Base-by-base conservation (phyloP, 768 basidiomycete species). In the Cystobasidium tubakii region DNA sequence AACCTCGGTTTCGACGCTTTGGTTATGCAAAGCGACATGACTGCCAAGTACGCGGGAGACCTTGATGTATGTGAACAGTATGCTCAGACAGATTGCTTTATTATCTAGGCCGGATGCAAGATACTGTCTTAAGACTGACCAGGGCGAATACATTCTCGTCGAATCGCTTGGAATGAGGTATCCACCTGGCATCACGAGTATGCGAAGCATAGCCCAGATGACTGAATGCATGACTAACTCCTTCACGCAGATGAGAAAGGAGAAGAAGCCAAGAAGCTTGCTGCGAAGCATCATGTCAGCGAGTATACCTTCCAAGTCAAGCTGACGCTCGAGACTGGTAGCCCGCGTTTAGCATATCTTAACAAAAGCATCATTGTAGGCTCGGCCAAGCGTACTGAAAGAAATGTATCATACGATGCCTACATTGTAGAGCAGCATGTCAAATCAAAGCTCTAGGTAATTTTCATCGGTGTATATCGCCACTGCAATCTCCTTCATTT, bases 141-240 rank as follows among this genome's bases (percentile, higher is more conserved):
- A 71, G 27, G 69, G 69, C 29, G 69, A 71, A 44, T 33, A 33
- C 29, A 71, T 71, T 71, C 69, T 71, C 39, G 69, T 71, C 29
- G 36, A 71, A 33, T 57, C 54, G 7, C 36, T 42, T 15, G 69
- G 69, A 4, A 54, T 71, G 31, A 54, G 69, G 12, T 62, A 71
- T 60, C 69, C 69, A 36, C 69, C 69, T 36, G 69, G 55, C 33
- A 62, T 55, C 2, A 46, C 50, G 36, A 29, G 69, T 71, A 53
- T 42, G 53, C 19, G 15, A 12, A 25, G 23, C 3, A 15, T 39
- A 4, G 25, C 15, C 39, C 3, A 10, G 15, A 25, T 3, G 1
- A 25, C 63, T 65, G 13, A 23, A 39, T 65, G 34, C 25, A 27
- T 25, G 33, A 42, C 63, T 43, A n/a, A 43, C 34, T 21, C 13